Base-by-base conservation (phyloP, 140 eudicot genomes). In the Cichorium intybus region DNA sequence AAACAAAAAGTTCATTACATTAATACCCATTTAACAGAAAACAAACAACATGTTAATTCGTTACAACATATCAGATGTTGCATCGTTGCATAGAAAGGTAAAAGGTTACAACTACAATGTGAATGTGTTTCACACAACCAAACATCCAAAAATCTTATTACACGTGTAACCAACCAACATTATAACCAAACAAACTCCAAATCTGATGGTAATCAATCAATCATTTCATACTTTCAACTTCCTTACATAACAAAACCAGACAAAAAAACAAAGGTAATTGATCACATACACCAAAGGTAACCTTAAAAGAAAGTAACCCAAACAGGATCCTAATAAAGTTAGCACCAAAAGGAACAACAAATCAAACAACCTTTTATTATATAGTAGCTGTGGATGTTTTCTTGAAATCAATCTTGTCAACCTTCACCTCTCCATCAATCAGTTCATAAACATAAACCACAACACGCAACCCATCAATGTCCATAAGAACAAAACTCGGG, bases 401-500 rank as follows among this genome's bases (percentile, higher is more conserved):
- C 88, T 93, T 93, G 75, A 93, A 93, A 76, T 93, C 99, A 10
- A 93, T 93, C 79, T 93, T 93, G 80, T 93, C 99, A 29, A 93
- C 99, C 84, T 93, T 93, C 17, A 93, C 99, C 73, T 93, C 99
- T 51, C 99, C 99, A 69, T 93, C 99, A 39, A 93, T 93, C 75
- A 93, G 97, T 64, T 93, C 99, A 64, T 93, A 93, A 55, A 93
- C 99, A 57, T 93, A 93, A 66, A 93, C 99, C 18, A 93, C 99
- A 39, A 93, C 99, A 34, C 99, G 97, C 22, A 88, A 79, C 7
- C 88, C 99, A 64, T 93, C 99, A 47, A 93, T 88, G 80, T 93
- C 99, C 99, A 93, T 93, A 79, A 93, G 97, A 66, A 93, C 99
- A 76, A 93, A 93, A 73, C 99, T 93, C 4, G 99, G 97, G 84